Conservation (phyloP, 768 basidiomycete genomes). For the Hygrocybe punicea region DNA sequence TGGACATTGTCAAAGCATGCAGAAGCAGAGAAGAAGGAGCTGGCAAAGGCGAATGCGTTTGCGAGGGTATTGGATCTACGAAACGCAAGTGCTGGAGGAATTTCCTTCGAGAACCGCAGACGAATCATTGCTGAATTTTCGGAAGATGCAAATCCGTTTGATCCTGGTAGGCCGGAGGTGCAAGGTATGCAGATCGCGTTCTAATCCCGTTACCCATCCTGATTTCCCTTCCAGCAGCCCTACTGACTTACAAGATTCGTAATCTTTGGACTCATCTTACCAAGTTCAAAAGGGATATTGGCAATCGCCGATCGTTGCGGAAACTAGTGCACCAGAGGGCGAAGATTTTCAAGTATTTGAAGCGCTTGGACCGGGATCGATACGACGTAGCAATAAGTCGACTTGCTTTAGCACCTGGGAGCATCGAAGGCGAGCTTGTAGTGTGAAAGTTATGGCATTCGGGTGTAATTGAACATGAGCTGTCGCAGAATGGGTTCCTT, state of each 20-base stretch:
- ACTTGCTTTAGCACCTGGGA: conserved; percentile 71
- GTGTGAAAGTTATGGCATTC: too few species aligned
- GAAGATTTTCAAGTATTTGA: conserved; percentile 77
- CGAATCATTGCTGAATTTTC: conserved; percentile 82
- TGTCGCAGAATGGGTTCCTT: too few species aligned
- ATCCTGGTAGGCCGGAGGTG: conserved; percentile 83
- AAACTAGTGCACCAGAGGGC: conserved; percentile 79
- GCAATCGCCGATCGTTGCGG: conserved; percentile 72
- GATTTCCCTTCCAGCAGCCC: conserved; percentile 56
- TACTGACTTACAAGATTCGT: conserved; percentile 83
- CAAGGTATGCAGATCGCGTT: conserved; percentile 60
- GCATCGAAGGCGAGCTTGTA: conserved; percentile 88
- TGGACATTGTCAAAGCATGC: conserved; percentile 8
- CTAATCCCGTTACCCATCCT: not conserved
- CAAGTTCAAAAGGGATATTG: conserved; percentile 68
- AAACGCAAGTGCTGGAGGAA: conserved; percentile 84
- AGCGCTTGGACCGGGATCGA: conserved; percentile 56
- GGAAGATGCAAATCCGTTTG: conserved; percentile 56
- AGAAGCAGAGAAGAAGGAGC: conserved; percentile 33
- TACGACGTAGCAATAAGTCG: conserved; percentile 71
- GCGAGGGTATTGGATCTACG: conserved; percentile 74
- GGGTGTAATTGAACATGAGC: too few species aligned
- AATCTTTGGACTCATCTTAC: conserved; percentile 73
- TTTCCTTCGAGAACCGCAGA: conserved; percentile 81
- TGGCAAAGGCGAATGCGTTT: conserved; percentile 52